Conservation (phyloP, 495 filamentous ascomycete species). For the Penicillium egyptiacum region DNA sequence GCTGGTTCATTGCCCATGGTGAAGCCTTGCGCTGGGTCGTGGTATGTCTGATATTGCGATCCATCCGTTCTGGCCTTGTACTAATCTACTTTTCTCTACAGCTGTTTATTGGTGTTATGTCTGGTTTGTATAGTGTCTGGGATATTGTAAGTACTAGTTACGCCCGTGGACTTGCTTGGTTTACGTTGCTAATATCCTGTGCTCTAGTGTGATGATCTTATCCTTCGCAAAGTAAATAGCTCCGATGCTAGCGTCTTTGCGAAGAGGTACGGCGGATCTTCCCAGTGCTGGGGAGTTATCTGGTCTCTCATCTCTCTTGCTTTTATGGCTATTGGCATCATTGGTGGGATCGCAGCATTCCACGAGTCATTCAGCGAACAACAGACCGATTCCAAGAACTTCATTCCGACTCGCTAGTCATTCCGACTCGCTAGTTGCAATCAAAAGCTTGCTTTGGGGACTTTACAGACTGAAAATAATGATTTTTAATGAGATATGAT, state of each 20-base stretch:
- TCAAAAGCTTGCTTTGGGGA: not conserved
- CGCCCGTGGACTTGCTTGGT: not conserved
- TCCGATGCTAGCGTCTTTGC: slow-evolving; percentile 83
- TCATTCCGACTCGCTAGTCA: slow-evolving; percentile 54
- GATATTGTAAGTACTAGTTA: slow-evolving; percentile 63
- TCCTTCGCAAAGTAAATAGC: slow-evolving; percentile 75
- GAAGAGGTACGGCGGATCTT: slow-evolving; percentile 72
- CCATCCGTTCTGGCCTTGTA: not conserved
- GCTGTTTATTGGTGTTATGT: slow-evolving; percentile 82
- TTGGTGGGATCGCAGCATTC: slow-evolving; percentile 74
- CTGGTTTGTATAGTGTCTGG: slow-evolving; percentile 74
- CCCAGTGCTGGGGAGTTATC: slow-evolving; percentile 78
- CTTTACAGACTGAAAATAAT: not conserved
- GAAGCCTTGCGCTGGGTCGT: slow-evolving; percentile 73
- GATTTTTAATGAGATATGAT: slow-evolving; percentile 7
- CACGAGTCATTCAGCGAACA: slow-evolving; percentile 66
- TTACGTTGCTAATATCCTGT: not conserved
- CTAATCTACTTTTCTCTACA: slow-evolving; percentile 10
- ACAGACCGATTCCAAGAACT: slow-evolving; percentile 64
- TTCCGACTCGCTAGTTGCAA: slow-evolving; percentile 44
- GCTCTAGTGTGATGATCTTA: slow-evolving; percentile 72
- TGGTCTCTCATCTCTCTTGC: slow-evolving; percentile 70
- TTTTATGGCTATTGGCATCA: slow-evolving; percentile 70
- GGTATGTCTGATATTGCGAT: slow-evolving; percentile 30
- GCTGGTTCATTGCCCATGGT: slow-evolving; percentile 77